Conservation (phyloP, 2,329 filamentous ascomycete genomes). For the Chaetothyriales sp. region DNA sequence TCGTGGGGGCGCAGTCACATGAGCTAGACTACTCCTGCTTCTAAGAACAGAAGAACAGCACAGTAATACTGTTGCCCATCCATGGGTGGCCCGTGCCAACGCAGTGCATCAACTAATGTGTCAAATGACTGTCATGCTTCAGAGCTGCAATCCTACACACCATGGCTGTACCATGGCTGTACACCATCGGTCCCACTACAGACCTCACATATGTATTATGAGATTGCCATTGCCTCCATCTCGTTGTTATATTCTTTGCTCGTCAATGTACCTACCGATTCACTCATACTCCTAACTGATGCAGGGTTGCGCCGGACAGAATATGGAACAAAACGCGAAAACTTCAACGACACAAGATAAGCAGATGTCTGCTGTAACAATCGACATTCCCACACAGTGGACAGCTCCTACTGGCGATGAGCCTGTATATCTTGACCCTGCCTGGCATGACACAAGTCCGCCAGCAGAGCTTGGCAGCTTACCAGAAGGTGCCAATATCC, state of each 20-base stretch:
- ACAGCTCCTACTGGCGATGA: not conserved
- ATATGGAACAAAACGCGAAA: not conserved
- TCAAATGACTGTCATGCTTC: not conserved
- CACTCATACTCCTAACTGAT: not conserved
- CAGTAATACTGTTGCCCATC: not conserved
- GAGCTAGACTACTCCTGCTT: too few relatives aligned
- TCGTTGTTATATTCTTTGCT: not conserved
- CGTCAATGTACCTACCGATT: not conserved
- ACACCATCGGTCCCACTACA: not conserved
- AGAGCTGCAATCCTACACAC: too few relatives aligned
- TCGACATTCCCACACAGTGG: not conserved
- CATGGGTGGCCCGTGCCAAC: not conserved
- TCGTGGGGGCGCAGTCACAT: too few relatives aligned
- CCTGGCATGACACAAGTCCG: not conserved
- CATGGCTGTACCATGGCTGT: not conserved
- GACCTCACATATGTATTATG: not conserved
- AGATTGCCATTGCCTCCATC: not conserved
- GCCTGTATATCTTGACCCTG: not conserved
- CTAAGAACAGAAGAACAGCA: too few relatives aligned
- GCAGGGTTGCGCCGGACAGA: not conserved
- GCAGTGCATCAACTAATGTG: not conserved
- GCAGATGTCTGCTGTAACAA: not conserved
- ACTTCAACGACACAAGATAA: not conserved
- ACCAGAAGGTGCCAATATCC: not conserved
- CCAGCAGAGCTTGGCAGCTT: conserved; percentile 1